Evolutionary conservation across 129 eudicot genomes (phyloP), one percentile per base, ranked within the genome.

Genomic region (Artemisia argyi): DNA sequence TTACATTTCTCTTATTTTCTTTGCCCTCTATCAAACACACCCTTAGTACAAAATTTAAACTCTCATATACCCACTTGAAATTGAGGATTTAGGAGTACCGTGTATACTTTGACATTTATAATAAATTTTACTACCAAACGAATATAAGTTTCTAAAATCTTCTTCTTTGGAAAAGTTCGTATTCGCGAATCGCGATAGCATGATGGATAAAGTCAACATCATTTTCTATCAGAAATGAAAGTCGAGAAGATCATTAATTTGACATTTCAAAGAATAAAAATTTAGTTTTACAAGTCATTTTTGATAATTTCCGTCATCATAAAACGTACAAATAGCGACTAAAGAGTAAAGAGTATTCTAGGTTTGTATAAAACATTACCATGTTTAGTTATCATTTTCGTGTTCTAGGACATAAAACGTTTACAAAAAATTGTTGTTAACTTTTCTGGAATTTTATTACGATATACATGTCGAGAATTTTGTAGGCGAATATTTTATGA

Each of bases 191-290:
- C n/a, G n/a, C n/a, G n/a, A n/a, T n/a, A n/a, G n/a, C n/a, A n/a
- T n/a, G n/a, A n/a, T n/a, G 11, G 16, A 72, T 13, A 11, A 30
- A 32, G 68, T 72, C 32, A 7, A 18, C n/a, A 46, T 44, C 54
- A 32, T 28, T n/a, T 20, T 72, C 5, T 44, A 59, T 44, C 22
- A 46, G 42, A 55, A 56, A 71, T 35, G 53, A 56, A 57, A 57
- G 46, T 46, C 46, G 4, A 42, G 56, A 20, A 19, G 66, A 57
- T 24, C 53, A 14, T 14, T 42, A 10, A 3, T 71, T 57, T 71
- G 55, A 71, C 54, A 42, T 56, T 71, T 39, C 56, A 24, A 70
- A 7, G 44, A 7, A n/a, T n/a, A 35, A 56, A 57, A 56, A 7
- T 22, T 55, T 11, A 71, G 51, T 24, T 24, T 24, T 30, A 32